These are phyloP conservation scores for Geranium rotundifolium DNA, from an alignment of 345 rosid genomes.

Conservation along the genomic window DNA sequence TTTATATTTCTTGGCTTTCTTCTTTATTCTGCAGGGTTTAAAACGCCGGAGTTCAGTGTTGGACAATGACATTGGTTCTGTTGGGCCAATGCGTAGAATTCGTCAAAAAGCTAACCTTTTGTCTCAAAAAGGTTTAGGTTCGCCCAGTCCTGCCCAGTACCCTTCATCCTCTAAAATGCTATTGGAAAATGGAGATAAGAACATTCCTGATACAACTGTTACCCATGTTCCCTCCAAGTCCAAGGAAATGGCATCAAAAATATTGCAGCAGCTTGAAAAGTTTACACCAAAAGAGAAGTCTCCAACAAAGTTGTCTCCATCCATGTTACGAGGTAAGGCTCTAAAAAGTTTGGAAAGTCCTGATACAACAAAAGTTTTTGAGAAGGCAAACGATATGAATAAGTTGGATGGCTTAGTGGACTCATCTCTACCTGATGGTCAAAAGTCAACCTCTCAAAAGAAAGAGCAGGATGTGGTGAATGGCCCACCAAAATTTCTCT, in stretches of 20 bases:
- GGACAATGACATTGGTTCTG: constrained; percentile 63
- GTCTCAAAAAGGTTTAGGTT: constrained; percentile 24
- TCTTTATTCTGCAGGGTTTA: constrained; percentile 37
- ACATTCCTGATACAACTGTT: constrained; percentile 29
- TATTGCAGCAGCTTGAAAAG: constrained; percentile 58
- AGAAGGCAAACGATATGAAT: constrained; percentile 27
- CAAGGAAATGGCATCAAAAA: constrained; percentile 68
- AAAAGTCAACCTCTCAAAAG: constrained; percentile 24
- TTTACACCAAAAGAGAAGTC: constrained; percentile 29
- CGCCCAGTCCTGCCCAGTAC: constrained; percentile 18
- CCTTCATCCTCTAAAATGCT: constrained; percentile 23
- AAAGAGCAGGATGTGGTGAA: constrained; percentile 26
- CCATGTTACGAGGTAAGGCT: constrained; percentile 66
- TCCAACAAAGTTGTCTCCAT: constrained; percentile 60
- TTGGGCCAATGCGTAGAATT: constrained; percentile 80
- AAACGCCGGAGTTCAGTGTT: constrained; percentile 72
- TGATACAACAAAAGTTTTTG: constrained; percentile 43
- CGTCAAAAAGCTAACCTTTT: constrained; percentile 72
- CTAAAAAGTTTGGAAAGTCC: constrained; percentile 62
- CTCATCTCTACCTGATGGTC: constrained; percentile 13
- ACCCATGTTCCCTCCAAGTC: constrained; percentile 63
- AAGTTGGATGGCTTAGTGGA: constrained; percentile 15
- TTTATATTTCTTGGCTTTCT: constrained; percentile 4
- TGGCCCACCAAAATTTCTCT: constrained; percentile 20
- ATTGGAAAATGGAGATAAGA: constrained; percentile 25